phyloP scores from a whole-genome alignment of 78 protist genomes.

The Anaeramoeba flamelloides region DNA sequence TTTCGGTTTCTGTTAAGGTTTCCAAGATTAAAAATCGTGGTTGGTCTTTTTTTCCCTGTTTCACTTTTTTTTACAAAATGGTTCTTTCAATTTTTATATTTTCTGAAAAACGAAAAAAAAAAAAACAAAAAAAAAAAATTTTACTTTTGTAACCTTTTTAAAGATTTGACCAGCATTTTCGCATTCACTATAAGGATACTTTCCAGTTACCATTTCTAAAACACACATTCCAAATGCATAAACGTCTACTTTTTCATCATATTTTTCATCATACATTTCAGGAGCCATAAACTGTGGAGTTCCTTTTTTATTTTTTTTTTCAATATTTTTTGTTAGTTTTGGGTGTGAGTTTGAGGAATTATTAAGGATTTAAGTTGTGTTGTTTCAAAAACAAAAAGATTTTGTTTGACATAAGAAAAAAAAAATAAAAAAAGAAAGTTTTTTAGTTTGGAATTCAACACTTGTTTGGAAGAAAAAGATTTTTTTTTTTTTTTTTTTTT shows the following conservation, averaged over 20 bases:
- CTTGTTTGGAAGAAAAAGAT: background rate
- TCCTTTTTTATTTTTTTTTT: no score
- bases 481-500: background rate
- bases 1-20: no score
- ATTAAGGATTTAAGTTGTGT: conserved; percentile 2
- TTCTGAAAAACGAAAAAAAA: no score
- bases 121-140: no score
- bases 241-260: conserved; percentile 63
- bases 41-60: no score
- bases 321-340: no score
- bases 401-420: background rate
- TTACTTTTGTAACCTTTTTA: conserved; percentile 24
- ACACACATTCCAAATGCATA: conserved; percentile 81
- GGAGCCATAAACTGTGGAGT: conserved; percentile 92
- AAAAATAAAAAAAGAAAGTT: background rate
- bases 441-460: background rate
- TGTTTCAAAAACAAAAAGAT: background rate
- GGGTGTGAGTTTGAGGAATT: conserved; percentile 15
- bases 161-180: conserved; percentile 42
- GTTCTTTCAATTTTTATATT: no score
- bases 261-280: conserved; percentile 63
- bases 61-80: no score
- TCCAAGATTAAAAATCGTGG: no score
- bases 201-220: conserved; percentile 57
- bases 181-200: conserved; percentile 72